Percentiles rank a stretch among this genome's conserved stretches.
Conservation (phyloP, 2,329 filamentous ascomycete species). For the Epichloe elymi region DNA sequence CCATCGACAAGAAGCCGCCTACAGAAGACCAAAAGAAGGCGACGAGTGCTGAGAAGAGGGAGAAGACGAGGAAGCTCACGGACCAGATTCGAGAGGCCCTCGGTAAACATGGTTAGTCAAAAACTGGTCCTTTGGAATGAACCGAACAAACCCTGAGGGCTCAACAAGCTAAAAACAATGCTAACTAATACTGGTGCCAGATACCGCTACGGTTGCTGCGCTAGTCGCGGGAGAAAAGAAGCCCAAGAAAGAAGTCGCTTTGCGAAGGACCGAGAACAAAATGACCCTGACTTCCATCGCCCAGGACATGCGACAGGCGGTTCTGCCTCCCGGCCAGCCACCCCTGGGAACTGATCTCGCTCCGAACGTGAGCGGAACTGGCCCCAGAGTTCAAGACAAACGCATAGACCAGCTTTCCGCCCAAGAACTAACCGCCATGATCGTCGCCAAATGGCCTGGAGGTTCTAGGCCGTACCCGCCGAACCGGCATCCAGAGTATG, state of each 20-base stretch:
- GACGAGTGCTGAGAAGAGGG: neutral
- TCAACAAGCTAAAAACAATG: too few relatives aligned
- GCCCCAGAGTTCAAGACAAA: neutral
- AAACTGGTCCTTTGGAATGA: neutral
- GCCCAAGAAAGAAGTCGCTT: neutral
- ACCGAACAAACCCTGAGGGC: too few relatives aligned
- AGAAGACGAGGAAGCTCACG: neutral
- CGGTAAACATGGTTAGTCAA: neutral
- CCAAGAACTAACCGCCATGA: neutral
- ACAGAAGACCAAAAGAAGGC: neutral
- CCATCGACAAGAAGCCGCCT: conserved; percentile 5
- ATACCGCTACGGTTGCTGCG: neutral
- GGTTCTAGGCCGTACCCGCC: neutral
- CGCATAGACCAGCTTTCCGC: neutral
- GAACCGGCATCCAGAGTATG: neutral
- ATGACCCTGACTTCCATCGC: conserved; percentile 3
- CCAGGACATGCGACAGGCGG: neutral
- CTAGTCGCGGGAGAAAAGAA: neutral
- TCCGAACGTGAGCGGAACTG: neutral
- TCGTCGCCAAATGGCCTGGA: neutral
- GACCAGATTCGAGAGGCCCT: neutral
- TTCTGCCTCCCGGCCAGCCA: neutral
- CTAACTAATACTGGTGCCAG: neutral
- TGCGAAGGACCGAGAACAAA: neutral
- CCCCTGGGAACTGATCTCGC: neutral